Evolutionary conservation across 1,284 basidiomycete genomes (phyloP), one percentile per base, ranked within the genome.

Genomic region (Tilletia indica): DNA sequence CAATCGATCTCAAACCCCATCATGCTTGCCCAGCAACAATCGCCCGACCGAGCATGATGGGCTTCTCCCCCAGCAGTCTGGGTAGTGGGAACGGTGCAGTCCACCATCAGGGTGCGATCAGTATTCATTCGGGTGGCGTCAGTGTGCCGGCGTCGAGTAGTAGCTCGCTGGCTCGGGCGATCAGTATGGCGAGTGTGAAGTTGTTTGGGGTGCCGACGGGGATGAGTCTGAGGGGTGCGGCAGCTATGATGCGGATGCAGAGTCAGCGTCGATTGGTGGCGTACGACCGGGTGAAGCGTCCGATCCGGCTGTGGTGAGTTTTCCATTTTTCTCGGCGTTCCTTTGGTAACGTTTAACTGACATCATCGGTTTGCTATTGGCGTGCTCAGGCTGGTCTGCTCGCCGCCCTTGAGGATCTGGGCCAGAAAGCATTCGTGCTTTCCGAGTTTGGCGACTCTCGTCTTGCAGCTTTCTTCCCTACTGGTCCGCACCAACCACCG

Each of bases 391-490:
- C 93, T 72, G 89, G 89, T 71, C 85, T 98, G 8, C 86, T 97
- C 11, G 89, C 87, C 2, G 85, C 86, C 25, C 86, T 98, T 51
- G 94, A 97, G 82, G 92, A 96, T 75, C 85, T 94, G 0, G 95
- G 94, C 11, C 93, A 97, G 87, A 98, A 98, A 88, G 94, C 95
- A 34, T 92, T 93, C 75, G 93, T 96, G 48, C 86, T 98, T 70
- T 92, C 92, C 69, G 91, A 93, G 76, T 95, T 95, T 89, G 96
- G 93, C 47, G 95, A 98, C 85, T 90, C 91, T 83, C 93, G 94
- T 89, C 91, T 96, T 74, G 90, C 92, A 70, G 90, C 89, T 70
- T 73, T 70, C 67, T 84, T 89, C 92, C 64, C 92, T 89, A 85
- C 71, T 4, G 80, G 80, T 0, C 79, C 80, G 38, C 80, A 81